Evolutionary conservation across 371 early-diverging fungal genomes (phyloP).

Genomic region (Mucor indicus): DNA sequence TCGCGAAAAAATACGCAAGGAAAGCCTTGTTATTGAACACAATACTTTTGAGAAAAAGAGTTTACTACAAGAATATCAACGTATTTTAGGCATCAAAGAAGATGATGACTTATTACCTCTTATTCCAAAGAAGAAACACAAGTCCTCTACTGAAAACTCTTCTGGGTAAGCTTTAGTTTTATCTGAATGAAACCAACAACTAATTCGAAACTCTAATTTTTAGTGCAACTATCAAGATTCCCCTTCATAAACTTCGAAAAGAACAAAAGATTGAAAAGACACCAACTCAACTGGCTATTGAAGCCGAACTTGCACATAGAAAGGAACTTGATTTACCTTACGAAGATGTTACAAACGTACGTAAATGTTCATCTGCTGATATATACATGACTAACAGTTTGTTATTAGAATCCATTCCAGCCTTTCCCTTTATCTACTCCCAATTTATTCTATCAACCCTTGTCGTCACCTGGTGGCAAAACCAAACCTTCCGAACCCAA

Average conservation of each 20-base stretch:
- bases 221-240: constrained; percentile 32
- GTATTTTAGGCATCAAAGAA: constrained; percentile 55
- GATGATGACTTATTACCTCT: constrained; percentile 43
- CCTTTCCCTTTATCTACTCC: constrained; percentile 42
- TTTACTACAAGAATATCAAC: constrained; percentile 54
- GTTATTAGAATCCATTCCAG: constrained; percentile 47
- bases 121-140: constrained; percentile 40
- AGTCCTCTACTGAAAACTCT: constrained; percentile 22
- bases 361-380: not conserved
- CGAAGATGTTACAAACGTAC: constrained; percentile 53
- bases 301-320: constrained; percentile 41
- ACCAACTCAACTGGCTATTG: constrained; percentile 27
- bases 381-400: not conserved
- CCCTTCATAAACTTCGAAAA: constrained; percentile 23
- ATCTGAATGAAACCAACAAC: not conserved
- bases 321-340: constrained; percentile 43
- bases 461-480: constrained; percentile 18
- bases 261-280: not conserved
- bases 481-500: constrained; percentile 14
- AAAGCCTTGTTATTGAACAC: constrained; percentile 67
- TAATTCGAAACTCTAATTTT: not conserved
- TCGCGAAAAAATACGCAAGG: constrained; percentile 73
- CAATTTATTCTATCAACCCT: constrained; percentile 31
- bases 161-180: constrained; percentile 25
- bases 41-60: constrained; percentile 57